phyloP scores from a whole-genome alignment of 2,329 filamentous ascomycete genomes.

The Rhinocladiella similis region DNA sequence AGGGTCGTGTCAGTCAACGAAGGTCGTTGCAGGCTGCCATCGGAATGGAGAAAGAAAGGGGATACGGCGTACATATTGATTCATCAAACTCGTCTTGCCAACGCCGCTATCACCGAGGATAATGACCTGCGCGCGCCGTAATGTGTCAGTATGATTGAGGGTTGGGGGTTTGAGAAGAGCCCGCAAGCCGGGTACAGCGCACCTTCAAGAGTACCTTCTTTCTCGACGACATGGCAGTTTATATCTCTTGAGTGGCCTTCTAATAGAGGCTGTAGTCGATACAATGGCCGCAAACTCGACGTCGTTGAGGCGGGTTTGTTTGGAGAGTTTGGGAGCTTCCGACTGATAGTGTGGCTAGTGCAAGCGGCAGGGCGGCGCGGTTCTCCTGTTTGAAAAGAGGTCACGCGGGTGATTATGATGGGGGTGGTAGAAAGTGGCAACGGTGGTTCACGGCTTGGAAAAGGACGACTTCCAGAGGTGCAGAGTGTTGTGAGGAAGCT shows the following conservation, averaged over 20 bases:
- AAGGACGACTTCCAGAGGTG: too few species aligned
- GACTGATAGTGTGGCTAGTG: neutral
- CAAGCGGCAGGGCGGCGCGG: neutral
- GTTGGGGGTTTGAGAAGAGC: too few species aligned
- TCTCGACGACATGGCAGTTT: slow-evolving; percentile 65
- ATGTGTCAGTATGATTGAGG: slow-evolving; percentile 11
- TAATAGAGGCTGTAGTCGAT: neutral
- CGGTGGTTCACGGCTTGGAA: too few species aligned
- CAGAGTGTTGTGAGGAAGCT: neutral
- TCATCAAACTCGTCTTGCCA: slow-evolving; percentile 99
- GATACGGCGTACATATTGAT: slow-evolving; percentile 86
- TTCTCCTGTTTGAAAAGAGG: neutral
- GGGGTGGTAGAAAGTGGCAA: too few species aligned
- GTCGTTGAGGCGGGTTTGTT: too few species aligned
- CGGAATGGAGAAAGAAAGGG: too few species aligned
- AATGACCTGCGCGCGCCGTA: slow-evolving; percentile 69
- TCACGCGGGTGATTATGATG: neutral
- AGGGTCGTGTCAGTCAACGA: slow-evolving; percentile 4
- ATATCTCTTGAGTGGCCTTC: too few species aligned
- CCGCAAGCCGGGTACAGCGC: slow-evolving; percentile 30
- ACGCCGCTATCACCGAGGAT: slow-evolving; percentile 99
- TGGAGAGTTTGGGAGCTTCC: too few species aligned
- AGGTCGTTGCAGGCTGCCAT: too few species aligned
- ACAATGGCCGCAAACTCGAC: too few species aligned
- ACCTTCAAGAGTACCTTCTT: slow-evolving; percentile 94